Evolutionary conservation across 2,329 filamentous ascomycete genomes (phyloP).

Genomic region (Paraconiothyrium brasiliense): DNA sequence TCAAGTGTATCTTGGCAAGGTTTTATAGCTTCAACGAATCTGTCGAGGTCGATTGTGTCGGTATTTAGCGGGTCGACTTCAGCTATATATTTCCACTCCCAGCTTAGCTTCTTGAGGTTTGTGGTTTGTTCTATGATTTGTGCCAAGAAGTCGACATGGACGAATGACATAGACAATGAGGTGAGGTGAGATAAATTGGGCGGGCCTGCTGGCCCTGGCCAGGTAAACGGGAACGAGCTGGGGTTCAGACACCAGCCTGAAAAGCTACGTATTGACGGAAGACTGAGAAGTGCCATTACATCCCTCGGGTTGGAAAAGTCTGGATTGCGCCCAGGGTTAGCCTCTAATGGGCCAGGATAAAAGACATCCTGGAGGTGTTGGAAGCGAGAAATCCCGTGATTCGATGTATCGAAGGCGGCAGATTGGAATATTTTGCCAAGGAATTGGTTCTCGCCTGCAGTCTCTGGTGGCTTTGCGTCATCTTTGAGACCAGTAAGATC

Average conservation of each 20-base stretch:
- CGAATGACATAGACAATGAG: conserved; percentile 9
- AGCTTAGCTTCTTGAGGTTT: conserved; percentile 2
- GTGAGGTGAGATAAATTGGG: conserved; percentile 4
- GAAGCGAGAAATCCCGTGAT: conserved; percentile 9
- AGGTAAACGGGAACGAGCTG: conserved; percentile 11
- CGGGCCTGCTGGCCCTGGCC: conserved; percentile 4
- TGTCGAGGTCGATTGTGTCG: conserved; percentile 8
- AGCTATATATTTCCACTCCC: conserved; percentile 10
- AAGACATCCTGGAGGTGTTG: conserved; percentile 5
- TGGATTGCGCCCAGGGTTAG: conserved; percentile 5
- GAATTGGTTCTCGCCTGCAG: conserved; percentile 10
- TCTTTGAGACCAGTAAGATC: neutral
- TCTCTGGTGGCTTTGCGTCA: neutral
- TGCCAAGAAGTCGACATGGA: conserved; percentile 9
- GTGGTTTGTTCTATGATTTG: neutral
- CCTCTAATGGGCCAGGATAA: neutral
- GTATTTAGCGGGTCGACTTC: conserved; percentile 4
- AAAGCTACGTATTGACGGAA: conserved; percentile 7
- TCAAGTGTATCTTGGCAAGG: conserved; percentile 14
- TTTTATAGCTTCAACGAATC: conserved; percentile 13
- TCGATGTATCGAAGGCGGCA: conserved; percentile 6
- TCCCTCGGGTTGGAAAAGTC: conserved; percentile 6
- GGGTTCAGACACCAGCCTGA: conserved; percentile 10
- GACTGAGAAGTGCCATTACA: conserved; percentile 11
- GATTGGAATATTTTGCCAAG: conserved; percentile 12